Conservation (phyloP, 768 basidiomycete genomes). For the Termitomyces sp. region DNA sequence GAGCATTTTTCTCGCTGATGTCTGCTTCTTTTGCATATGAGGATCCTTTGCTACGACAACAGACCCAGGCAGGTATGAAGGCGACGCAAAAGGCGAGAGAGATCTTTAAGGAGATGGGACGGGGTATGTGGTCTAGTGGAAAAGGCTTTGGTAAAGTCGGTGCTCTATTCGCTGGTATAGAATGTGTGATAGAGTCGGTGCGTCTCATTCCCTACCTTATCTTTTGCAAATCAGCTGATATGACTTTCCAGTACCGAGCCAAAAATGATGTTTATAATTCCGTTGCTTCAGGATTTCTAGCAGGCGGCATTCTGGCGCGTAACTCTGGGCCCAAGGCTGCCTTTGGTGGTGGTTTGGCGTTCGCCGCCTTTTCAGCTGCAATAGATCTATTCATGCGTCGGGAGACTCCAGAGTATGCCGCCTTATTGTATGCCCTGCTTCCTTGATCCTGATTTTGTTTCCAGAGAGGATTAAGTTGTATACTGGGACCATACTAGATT, state of each 20-base stretch:
- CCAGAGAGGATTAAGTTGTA: conserved; percentile 48
- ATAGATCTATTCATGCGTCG: conserved; percentile 81
- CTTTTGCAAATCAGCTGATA: background rate
- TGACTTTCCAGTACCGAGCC: conserved; percentile 72
- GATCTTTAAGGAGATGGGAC: conserved; percentile 92
- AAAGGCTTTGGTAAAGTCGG: conserved; percentile 95
- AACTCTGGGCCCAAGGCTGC: conserved; percentile 84
- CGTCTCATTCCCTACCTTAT: conserved; percentile 26
- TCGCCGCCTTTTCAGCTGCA: conserved; percentile 88
- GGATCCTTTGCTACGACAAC: conserved; percentile 76
- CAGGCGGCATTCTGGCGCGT: conserved; percentile 85
- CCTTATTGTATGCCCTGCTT: conserved; percentile 4
- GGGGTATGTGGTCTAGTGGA: conserved; percentile 84
- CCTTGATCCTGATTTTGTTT: background rate
- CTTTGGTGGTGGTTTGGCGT: conserved; percentile 84
- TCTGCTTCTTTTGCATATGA: conserved; percentile 93
- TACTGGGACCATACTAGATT: conserved; percentile 24
- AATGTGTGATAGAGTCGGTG: conserved; percentile 93
- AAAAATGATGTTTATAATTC: conserved; percentile 95
- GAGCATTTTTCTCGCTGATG: conserved; percentile 96
- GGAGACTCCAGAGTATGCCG: conserved; percentile 71
- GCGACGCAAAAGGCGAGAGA: conserved; percentile 76
- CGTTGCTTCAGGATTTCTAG: conserved; percentile 78
- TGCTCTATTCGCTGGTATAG: conserved; percentile 89
- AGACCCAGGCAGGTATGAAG: conserved; percentile 48